Percentiles rank a stretch among this genome's conserved stretches.
Evolutionary conservation across 768 basidiomycete genomes (phyloP).

Genomic region (Leccinum boreale): DNA sequence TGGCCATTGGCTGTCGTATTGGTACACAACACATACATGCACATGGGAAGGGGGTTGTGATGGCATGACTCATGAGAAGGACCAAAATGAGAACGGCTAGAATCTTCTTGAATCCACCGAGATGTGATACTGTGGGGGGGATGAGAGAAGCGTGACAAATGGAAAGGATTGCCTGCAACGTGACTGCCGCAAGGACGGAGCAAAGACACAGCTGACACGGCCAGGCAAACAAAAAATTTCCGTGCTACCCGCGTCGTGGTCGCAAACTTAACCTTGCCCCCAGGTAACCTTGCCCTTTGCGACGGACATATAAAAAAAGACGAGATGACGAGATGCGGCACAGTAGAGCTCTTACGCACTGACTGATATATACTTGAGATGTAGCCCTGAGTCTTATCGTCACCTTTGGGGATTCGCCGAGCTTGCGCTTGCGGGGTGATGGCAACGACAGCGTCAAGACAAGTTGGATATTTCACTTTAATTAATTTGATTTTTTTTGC

Average conservation of each 20-base stretch:
- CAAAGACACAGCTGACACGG: constrained; percentile 24
- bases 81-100: constrained; percentile 15
- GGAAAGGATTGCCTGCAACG: constrained; percentile 23
- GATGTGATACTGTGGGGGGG: constrained; percentile 7
- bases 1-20: neutral
- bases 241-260: constrained; percentile 22
- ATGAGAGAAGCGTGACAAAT: constrained; percentile 15
- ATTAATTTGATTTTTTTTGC: constrained; percentile 9
- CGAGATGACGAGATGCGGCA: constrained; percentile 12
- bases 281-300: constrained; percentile 11
- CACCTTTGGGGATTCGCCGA: constrained; percentile 1
- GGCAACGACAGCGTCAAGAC: neutral
- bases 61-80: constrained; percentile 2
- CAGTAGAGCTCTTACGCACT: constrained; percentile 15
- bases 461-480: constrained; percentile 4
- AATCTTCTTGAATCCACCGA: constrained; percentile 10
- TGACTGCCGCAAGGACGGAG: constrained; percentile 34
- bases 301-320: constrained; percentile 4
- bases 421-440: constrained; percentile 3
- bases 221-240: constrained; percentile 28
- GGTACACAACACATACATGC: neutral
- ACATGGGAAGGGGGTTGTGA: constrained; percentile 1
- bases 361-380: constrained; percentile 4
- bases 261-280: constrained; percentile 33
- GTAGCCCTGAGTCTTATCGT: constrained; percentile 11